Evolutionary conservation across 192 early-diverging fungal genomes (phyloP).

Genomic region (Coemansia furcata): DNA sequence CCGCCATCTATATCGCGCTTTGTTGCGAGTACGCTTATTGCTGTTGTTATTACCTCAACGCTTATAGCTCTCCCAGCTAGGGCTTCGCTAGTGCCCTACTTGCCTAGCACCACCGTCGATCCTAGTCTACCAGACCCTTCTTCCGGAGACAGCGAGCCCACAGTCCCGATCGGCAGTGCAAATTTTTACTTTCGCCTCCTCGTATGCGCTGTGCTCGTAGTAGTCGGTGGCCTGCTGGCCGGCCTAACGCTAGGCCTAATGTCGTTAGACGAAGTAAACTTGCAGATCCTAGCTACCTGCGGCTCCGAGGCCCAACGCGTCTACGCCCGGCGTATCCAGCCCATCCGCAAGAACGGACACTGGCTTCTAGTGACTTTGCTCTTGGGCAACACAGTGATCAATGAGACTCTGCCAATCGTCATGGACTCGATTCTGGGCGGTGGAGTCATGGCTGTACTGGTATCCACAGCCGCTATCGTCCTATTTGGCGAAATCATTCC

Average conservation of each 20-base stretch:
- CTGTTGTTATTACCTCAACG: not conserved
- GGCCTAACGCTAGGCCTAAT: conserved; percentile 70
- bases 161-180: conserved; percentile 2
- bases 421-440: conserved; percentile 75
- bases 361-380: conserved; percentile 93
- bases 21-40: not conserved
- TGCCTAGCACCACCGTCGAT: not conserved
- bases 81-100: not conserved
- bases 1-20: conserved; percentile 1
- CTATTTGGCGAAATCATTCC: conserved; percentile 97
- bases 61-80: not conserved
- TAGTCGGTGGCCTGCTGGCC: conserved; percentile 78
- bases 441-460: conserved; percentile 76
- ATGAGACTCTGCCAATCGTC: conserved; percentile 90
- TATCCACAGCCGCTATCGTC: conserved; percentile 86
- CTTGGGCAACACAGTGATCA: conserved; percentile 90
- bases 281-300: conserved; percentile 78
- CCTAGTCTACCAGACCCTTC: not conserved
- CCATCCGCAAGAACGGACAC: conserved; percentile 85
- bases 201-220: conserved; percentile 61
- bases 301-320: conserved; percentile 65
- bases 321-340: conserved; percentile 80
- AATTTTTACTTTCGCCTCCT: conserved; percentile 54
- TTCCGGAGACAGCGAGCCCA: not conserved
- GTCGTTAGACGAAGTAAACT: conserved; percentile 82